Evolutionary conservation across 208 protist genomes (phyloP), one percentile per base, ranked within the genome.

Genomic region (Wallacemonas sp.): DNA sequence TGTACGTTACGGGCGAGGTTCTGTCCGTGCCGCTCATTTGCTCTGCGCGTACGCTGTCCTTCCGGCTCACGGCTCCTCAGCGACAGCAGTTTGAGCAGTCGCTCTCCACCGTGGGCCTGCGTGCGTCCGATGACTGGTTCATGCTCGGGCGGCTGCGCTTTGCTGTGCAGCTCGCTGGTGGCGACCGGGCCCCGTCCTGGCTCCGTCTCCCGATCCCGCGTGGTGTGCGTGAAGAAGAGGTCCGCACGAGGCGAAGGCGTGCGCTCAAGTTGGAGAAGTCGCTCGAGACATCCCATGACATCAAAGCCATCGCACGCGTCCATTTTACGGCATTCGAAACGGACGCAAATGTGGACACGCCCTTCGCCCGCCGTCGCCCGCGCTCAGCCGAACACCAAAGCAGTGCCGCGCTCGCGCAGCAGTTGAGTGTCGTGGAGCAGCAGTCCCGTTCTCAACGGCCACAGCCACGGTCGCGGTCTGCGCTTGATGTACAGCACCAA

Each of bases 1-100:
- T 89, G 17, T 85, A 89, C 61, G 60, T 49, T 17, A 26, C 27
- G 2, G 43, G 41, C 0, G 78, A 89, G 58, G 23, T 68, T 12
- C 27, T 89, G 1, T 54, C 62, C 26, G 38, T 89, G 21, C 79
- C 83, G 1, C 29, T 89, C 9, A 65, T 85, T 0, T 65, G 46
- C 30, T 55, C 63, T 17, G 26, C 36, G 11, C 68, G 63, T 32
- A 66, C 54, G 9, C 23, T 68, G 9, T 5, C 32, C 21, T 38
- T 41, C 9, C 55, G 63, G 34, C 5, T 56, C 17, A 49, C 60
- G 33, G 29, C 56, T 21, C 74, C 39, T 29, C 54, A 70, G 11
- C 61, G 55, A 12, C 54, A 39, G 55, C 46, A 44, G 24, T 56
- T 78, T 17, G 61, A 68, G 29, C 61, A 72, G 29, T 19, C 63